These are phyloP conservation scores for Rusavskia elegans DNA, from an alignment of 495 filamentous ascomycete species.

Conservation along the genomic window DNA sequence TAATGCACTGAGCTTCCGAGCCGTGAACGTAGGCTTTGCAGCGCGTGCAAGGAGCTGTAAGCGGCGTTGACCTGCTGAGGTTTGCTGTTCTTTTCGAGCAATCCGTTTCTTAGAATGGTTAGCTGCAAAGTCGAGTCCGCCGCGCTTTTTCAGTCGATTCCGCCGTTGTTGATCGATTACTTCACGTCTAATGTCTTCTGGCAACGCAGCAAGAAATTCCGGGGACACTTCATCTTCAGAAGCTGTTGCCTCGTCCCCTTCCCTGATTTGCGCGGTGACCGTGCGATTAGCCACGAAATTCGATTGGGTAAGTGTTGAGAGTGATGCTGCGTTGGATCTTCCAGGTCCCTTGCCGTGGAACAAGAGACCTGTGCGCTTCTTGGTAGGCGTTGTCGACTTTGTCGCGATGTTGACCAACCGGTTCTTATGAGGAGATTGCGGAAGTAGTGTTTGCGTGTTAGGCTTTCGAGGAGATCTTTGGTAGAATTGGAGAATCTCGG, in stretches of 20 bases:
- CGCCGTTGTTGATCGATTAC: conserved; percentile 56
- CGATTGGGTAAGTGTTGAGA: conserved; percentile 43
- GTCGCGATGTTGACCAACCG: conserved; percentile 27
- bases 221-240: conserved; percentile 37
- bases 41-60: conserved; percentile 35
- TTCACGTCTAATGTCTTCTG: conserved; percentile 64
- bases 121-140: conserved; percentile 18
- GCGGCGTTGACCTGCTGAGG: conserved; percentile 20
- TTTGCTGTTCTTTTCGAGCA: conserved; percentile 3
- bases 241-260: conserved; percentile 1
- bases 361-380: conserved; percentile 36
- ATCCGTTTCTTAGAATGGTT: conserved; percentile 5
- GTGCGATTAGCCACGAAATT: conserved; percentile 36
- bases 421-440: conserved; percentile 42
- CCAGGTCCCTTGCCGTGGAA: conserved; percentile 30
- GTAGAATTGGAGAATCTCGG: conserved; percentile 63
- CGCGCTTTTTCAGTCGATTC: conserved; percentile 30
- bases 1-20: conserved; percentile 34
- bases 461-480: conserved; percentile 16
- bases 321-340: conserved; percentile 21
- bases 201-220: conserved; percentile 65
- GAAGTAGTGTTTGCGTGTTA: conserved; percentile 26
- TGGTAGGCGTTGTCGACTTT: conserved; percentile 39
- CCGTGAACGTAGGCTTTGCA: conserved; percentile 47
- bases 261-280: background rate